A percentile compares a stretch with the other conserved stretches of the same genome.
phyloP scores from a whole-genome alignment of 2,329 filamentous ascomycete species.

The Chaetothyriales sp. region DNA sequence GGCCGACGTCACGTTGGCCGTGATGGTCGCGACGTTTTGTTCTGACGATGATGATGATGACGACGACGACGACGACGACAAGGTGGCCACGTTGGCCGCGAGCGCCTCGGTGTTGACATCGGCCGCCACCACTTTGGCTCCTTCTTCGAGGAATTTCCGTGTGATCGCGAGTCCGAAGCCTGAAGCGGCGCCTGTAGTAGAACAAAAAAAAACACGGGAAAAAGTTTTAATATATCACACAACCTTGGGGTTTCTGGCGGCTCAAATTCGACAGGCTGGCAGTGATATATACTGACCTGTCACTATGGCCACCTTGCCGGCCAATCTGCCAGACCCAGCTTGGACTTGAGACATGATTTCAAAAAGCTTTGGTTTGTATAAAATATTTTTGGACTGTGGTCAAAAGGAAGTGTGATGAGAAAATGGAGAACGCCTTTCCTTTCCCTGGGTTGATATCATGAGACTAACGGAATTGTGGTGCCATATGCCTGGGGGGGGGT shows the following conservation, averaged over 20 bases:
- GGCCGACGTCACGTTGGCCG: slow-evolving; percentile 11
- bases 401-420: no score
- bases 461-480: no score
- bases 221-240: not conserved
- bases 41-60: no score
- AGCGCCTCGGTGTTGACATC: slow-evolving; percentile 25
- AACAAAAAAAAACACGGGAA: not conserved
- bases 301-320: slow-evolving; percentile 32
- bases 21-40: slow-evolving; percentile 7
- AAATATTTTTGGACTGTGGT: not conserved
- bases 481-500: no score
- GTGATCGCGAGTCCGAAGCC: slow-evolving; percentile 30
- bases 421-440: no score
- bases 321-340: slow-evolving; percentile 21
- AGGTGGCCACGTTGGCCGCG: slow-evolving; percentile 1
- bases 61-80: slow-evolving; percentile 1
- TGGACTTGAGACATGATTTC: slow-evolving; percentile 10
- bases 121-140: slow-evolving; percentile 27
- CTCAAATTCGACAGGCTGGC: not conserved
- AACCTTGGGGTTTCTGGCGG: not conserved
- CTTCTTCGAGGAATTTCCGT: slow-evolving; percentile 26
- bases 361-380: not conserved
- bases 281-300: slow-evolving; percentile 22
- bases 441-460: no score
- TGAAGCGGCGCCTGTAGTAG: slow-evolving; percentile 24